Conservation (phyloP, 2,329 filamentous ascomycete genomes). For the Aureobasidium mangrovei region DNA sequence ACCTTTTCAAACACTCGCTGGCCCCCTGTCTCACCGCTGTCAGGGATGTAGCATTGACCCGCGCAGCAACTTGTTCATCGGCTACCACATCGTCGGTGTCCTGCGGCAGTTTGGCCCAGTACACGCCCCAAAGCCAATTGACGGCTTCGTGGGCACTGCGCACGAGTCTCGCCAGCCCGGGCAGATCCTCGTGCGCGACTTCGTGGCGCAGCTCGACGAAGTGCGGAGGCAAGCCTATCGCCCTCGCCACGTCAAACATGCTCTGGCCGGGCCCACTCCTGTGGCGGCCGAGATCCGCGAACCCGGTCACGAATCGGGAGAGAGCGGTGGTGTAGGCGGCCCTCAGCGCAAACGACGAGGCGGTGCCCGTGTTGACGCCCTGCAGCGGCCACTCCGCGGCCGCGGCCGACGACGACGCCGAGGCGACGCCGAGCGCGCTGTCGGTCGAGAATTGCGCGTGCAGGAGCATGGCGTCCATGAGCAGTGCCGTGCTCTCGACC, state of each 20-base stretch:
- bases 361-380: background rate
- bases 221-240: slow-evolving; percentile 59
- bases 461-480: slow-evolving; percentile 60
- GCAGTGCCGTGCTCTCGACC: slow-evolving; percentile 67
- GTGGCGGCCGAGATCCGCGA: slow-evolving; percentile 65
- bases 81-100: slow-evolving; percentile 15
- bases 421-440: slow-evolving; percentile 42
- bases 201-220: slow-evolving; percentile 88
- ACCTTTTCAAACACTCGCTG: slow-evolving; percentile 7
- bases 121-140: slow-evolving; percentile 81
- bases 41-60: background rate
- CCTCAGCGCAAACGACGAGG: slow-evolving; percentile 32
- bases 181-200: slow-evolving; percentile 81
- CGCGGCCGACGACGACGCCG: slow-evolving; percentile 41
- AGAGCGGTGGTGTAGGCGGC: slow-evolving; percentile 68
- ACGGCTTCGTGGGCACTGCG: slow-evolving; percentile 61
- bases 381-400: background rate
- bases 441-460: slow-evolving; percentile 56
- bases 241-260: slow-evolving; percentile 65
- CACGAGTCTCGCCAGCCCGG: slow-evolving; percentile 63
- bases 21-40: background rate
- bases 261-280: slow-evolving; percentile 43
- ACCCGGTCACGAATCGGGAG: slow-evolving; percentile 62
- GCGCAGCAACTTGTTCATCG: background rate
- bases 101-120: slow-evolving; percentile 55